Percentiles rank a stretch among this genome's conserved stretches.
Conservation (phyloP, 2,329 filamentous ascomycete species). For the Elsinoe perseae region DNA sequence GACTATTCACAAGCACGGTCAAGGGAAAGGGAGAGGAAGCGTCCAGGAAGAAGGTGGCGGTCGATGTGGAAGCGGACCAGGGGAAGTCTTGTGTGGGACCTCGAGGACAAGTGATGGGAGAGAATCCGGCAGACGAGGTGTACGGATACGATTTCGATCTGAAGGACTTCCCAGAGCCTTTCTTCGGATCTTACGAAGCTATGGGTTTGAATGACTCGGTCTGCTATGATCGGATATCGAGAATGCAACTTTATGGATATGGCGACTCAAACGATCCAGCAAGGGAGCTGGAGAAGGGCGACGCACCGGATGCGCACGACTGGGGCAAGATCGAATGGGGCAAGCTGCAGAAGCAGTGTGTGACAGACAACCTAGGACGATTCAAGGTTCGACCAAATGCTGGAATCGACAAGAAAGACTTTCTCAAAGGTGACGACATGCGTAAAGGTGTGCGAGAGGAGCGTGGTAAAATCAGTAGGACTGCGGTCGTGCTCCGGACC, state of each 20-base stretch:
- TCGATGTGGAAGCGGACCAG: neutral
- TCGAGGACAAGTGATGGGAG: constrained; percentile 25
- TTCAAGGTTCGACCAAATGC: constrained; percentile 46
- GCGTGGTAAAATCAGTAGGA: constrained; percentile 45
- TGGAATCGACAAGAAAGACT: constrained; percentile 25
- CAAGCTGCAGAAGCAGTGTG: constrained; percentile 66
- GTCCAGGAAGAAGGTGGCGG: neutral
- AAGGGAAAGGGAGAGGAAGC: neutral
- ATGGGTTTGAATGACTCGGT: constrained; percentile 73
- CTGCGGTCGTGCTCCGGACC: constrained; percentile 71
- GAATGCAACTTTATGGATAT: constrained; percentile 80
- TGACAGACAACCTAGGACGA: constrained; percentile 59
- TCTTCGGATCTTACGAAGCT: constrained; percentile 76
- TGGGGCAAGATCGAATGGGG: constrained; percentile 73
- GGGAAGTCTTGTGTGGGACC: constrained; percentile 19
- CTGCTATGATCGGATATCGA: constrained; percentile 87
- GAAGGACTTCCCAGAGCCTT: constrained; percentile 71
- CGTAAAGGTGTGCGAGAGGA: constrained; percentile 19
- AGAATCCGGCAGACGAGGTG: constrained; percentile 36
- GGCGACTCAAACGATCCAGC: constrained; percentile 82
- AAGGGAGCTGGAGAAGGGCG: constrained; percentile 47
- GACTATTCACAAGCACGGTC: neutral
- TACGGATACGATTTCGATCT: neutral
- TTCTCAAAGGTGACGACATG: constrained; percentile 20
- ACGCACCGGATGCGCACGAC: constrained; percentile 45